These are phyloP conservation scores for Cystobasidium ongulense DNA, from an alignment of 768 basidiomycete species.

Conservation along the genomic window DNA sequence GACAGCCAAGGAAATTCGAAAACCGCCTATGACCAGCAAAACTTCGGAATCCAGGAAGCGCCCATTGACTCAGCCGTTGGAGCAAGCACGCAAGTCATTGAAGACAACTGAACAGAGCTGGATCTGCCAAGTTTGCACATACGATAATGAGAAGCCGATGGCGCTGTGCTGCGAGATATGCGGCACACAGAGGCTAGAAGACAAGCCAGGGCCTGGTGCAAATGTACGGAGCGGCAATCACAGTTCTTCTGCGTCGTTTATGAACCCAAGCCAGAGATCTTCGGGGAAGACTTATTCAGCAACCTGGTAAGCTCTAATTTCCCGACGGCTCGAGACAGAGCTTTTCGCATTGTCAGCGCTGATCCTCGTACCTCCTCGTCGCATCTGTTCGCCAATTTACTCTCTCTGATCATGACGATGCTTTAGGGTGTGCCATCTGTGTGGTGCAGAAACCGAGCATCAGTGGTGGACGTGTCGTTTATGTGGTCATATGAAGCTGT, in stretches of 20 bases:
- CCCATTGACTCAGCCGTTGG: background rate
- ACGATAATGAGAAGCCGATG: constrained; percentile 27
- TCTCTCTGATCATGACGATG: too few species aligned
- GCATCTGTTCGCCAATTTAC: background rate
- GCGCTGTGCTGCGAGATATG: constrained; percentile 37
- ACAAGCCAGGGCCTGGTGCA: background rate
- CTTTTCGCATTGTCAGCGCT: background rate
- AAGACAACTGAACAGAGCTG: constrained; percentile 21
- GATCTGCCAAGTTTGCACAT: constrained; percentile 39
- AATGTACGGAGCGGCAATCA: background rate
- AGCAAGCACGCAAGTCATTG: background rate
- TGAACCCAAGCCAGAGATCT: background rate
- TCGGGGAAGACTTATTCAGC: background rate
- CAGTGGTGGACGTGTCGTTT: constrained; percentile 19
- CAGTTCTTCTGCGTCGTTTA: too few species aligned
- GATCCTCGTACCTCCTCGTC: background rate
- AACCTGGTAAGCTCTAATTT: background rate
- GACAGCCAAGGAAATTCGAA: background rate
- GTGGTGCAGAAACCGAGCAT: constrained; percentile 4
- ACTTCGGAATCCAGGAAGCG: too few species aligned
- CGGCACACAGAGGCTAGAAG: background rate
- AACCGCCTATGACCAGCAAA: background rate
- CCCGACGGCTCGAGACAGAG: too few species aligned
- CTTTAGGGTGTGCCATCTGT: constrained; percentile 4
- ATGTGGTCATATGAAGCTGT: constrained; percentile 5